phyloP scores from a whole-genome alignment of 108 stramenopile species.

The Stephanodiscus triporus region DNA sequence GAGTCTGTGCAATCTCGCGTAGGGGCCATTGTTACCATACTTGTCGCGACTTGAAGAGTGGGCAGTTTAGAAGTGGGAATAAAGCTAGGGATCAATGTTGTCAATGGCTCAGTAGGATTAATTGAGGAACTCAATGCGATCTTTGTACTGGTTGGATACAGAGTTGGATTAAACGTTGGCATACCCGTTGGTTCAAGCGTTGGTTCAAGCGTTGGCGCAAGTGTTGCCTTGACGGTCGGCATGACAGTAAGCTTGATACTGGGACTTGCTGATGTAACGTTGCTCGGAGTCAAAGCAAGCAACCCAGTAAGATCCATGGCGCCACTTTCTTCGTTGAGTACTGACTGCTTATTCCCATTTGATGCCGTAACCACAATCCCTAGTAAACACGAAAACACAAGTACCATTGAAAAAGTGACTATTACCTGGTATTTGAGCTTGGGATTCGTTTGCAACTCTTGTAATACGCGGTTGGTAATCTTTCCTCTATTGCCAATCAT shows the following conservation, averaged over 20 bases:
- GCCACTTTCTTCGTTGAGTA: neutral
- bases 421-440: slow-evolving; percentile 32
- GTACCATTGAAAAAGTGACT: slow-evolving; percentile 7
- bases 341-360: neutral
- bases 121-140: neutral
- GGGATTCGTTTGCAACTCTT: slow-evolving; percentile 36
- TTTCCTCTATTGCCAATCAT: neutral
- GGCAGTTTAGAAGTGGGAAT: neutral
- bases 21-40: slow-evolving; percentile 20
- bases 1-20: slow-evolving; percentile 38
- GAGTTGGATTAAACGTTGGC: slow-evolving; percentile 8
- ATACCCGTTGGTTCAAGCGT: slow-evolving; percentile 1
- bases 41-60: neutral
- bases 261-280: neutral
- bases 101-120: neutral
- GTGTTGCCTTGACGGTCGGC: neutral
- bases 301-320: slow-evolving; percentile 3
- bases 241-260: neutral
- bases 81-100: neutral
- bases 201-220: neutral
- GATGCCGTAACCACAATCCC: slow-evolving; percentile 22
- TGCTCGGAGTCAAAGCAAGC: neutral
- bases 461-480: slow-evolving; percentile 17
- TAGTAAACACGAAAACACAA: slow-evolving; percentile 22
- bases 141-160: neutral